Percentiles rank a stretch among this genome's conserved stretches.
Conservation (phyloP, 2,329 filamentous ascomycete species). For the Cladophialophora carrionii region DNA sequence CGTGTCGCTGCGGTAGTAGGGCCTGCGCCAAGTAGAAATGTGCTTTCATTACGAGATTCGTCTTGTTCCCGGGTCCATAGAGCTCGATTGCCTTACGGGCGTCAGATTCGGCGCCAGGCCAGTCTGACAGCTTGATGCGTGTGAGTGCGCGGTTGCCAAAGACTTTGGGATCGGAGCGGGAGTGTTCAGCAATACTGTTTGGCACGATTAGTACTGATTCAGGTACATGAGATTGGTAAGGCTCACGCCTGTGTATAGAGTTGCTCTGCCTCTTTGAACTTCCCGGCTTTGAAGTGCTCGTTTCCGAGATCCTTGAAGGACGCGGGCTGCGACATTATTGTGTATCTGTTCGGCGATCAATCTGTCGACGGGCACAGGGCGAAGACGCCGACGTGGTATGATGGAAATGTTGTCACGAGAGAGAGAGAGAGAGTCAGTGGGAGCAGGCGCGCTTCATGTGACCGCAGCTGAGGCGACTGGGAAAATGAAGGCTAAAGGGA, state of each 20-base stretch:
- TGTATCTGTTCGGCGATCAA: background rate
- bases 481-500: background rate
- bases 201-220: background rate
- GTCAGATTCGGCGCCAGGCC: slow-evolving; percentile 75
- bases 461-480: slow-evolving; percentile 9
- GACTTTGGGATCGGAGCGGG: slow-evolving; percentile 74
- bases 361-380: background rate
- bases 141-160: slow-evolving; percentile 91
- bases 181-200: slow-evolving; percentile 68
- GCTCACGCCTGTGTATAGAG: slow-evolving; percentile 52
- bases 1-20: slow-evolving; percentile 72
- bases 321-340: slow-evolving; percentile 3
- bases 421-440: background rate
- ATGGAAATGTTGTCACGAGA: slow-evolving; percentile 1
- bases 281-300: slow-evolving; percentile 51
- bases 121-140: slow-evolving; percentile 72
- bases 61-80: slow-evolving; percentile 49
- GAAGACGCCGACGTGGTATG: background rate
- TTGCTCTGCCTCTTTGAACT: slow-evolving; percentile 52
- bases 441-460: slow-evolving; percentile 8
- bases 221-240: background rate
- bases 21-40: slow-evolving; percentile 83
- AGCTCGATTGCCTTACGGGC: slow-evolving; percentile 75
- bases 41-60: slow-evolving; percentile 71
- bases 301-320: slow-evolving; percentile 47